A percentile compares a stretch with the other conserved stretches of the same genome.
These are phyloP conservation scores for Platanthera zijinensis DNA, from an alignment of 106 monocot species.

Conservation along the genomic window DNA sequence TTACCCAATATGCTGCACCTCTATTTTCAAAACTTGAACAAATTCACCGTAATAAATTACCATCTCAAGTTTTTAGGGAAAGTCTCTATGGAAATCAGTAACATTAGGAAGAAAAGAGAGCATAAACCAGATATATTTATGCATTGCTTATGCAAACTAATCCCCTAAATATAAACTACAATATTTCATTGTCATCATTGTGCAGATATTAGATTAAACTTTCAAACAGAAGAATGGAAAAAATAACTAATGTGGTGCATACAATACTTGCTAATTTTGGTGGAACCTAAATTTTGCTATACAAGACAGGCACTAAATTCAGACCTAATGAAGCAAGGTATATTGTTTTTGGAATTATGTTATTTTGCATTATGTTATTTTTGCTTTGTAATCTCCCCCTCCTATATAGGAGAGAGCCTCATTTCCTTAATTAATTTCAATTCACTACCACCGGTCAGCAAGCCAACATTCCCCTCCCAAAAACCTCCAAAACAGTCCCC, in stretches of 20 bases:
- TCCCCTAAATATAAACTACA: not conserved
- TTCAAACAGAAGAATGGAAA: not conserved
- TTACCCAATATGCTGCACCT: not conserved
- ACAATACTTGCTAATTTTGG: not conserved
- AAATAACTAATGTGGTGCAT: not conserved
- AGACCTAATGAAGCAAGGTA: not conserved
- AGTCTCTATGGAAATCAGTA: not conserved
- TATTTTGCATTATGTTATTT: too few species aligned
- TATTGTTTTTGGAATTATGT: not conserved
- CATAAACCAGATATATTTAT: not conserved
- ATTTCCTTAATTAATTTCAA: too few species aligned
- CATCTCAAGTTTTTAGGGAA: not conserved
- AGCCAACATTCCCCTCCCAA: too few species aligned
- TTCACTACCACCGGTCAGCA: too few species aligned
- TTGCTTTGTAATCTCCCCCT: too few species aligned
- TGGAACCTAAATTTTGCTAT: not conserved
- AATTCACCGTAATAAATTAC: not conserved
- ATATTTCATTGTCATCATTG: not conserved
- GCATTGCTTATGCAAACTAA: not conserved
- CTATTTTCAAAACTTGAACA: not conserved
- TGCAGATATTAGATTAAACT: not conserved
- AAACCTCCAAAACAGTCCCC: too few species aligned
- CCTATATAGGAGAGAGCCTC: too few species aligned
- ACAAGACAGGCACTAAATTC: not conserved
- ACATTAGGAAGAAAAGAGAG: not conserved